A percentile compares a stretch with the other conserved stretches of the same genome.
Evolutionary conservation across 306 rosid species (phyloP).

Genomic region (Inga leiocalycina): DNA sequence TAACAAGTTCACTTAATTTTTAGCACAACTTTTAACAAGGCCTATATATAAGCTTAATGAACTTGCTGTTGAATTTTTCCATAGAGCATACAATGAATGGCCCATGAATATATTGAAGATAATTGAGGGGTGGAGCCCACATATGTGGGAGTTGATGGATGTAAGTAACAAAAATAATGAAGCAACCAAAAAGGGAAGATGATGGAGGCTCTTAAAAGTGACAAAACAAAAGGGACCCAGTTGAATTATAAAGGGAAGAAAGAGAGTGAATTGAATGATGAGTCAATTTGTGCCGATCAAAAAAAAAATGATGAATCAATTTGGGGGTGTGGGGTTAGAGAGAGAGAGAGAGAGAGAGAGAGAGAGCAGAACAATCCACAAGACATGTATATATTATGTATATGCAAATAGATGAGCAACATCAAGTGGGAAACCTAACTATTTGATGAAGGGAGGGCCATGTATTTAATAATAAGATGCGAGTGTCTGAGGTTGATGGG

Average conservation of each 20-base stretch:
- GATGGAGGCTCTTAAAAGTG: constrained; percentile 42
- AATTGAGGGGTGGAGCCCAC: constrained; percentile 28
- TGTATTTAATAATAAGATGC: constrained; percentile 39
- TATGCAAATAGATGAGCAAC: constrained; percentile 26
- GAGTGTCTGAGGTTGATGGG: constrained; percentile 39
- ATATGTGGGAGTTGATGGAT: constrained; percentile 30
- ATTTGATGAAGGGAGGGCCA: constrained; percentile 31
- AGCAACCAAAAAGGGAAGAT: constrained; percentile 31
- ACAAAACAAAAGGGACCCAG: constrained; percentile 46
- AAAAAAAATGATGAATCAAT: not conserved
- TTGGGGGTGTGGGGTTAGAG: not conserved
- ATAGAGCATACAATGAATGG: not conserved
- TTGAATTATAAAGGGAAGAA: constrained; percentile 30
- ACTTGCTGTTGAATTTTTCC: not conserved
- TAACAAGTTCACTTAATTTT: not conserved
- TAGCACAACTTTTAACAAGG: not conserved
- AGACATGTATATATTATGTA: not conserved
- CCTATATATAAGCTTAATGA: not conserved
- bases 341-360: constrained; percentile 27
- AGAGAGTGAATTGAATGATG: not conserved
- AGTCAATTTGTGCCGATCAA: not conserved
- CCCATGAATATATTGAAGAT: not conserved
- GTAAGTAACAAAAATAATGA: constrained; percentile 27
- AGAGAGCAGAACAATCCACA: constrained; percentile 45
- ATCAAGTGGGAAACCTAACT: constrained; percentile 20